Conservation (phyloP, 352 stramenopile genomes). For the Phytophthora pistaciae region DNA sequence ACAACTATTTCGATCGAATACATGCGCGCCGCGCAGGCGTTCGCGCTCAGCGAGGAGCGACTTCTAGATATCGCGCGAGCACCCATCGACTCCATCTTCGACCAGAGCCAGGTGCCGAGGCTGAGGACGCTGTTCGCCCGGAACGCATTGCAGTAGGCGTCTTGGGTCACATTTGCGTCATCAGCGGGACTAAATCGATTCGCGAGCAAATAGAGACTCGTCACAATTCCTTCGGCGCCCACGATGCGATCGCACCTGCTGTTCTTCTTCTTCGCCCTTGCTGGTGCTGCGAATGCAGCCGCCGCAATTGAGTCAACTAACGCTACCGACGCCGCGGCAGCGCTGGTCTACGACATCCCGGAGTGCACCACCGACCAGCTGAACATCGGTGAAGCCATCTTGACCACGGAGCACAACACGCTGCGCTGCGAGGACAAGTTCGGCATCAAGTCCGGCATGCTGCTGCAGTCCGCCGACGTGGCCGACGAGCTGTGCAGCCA, state of each 20-base stretch:
- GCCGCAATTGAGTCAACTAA: conserved; percentile 9
- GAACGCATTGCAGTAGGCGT: not conserved
- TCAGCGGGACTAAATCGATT: not conserved
- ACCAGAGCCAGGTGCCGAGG: conserved; percentile 39
- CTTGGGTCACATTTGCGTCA: not conserved
- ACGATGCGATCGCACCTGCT: conserved; percentile 4
- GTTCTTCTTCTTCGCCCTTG: not conserved
- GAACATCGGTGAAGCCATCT: conserved; percentile 36
- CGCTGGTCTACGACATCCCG: conserved; percentile 39
- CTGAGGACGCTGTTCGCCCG: conserved; percentile 36
- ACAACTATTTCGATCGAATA: conserved; percentile 92
- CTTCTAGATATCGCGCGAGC: conserved; percentile 55
- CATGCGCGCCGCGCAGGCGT: conserved; percentile 79
- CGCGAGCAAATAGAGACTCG: conserved; percentile 2
- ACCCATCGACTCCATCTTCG: conserved; percentile 71
- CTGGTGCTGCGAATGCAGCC: not conserved
- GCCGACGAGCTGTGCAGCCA: conserved; percentile 46
- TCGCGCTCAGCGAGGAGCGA: conserved; percentile 59
- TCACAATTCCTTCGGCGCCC: conserved; percentile 12
- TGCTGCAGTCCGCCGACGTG: conserved; percentile 37
- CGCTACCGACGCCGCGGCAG: conserved; percentile 4
- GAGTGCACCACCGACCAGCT: conserved; percentile 50
- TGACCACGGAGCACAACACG: conserved; percentile 64
- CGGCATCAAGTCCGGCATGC: conserved; percentile 49
- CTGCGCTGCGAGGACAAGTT: conserved; percentile 47